phyloP scores from a whole-genome alignment of 331 rosid genomes.

The Acacia concinna region DNA sequence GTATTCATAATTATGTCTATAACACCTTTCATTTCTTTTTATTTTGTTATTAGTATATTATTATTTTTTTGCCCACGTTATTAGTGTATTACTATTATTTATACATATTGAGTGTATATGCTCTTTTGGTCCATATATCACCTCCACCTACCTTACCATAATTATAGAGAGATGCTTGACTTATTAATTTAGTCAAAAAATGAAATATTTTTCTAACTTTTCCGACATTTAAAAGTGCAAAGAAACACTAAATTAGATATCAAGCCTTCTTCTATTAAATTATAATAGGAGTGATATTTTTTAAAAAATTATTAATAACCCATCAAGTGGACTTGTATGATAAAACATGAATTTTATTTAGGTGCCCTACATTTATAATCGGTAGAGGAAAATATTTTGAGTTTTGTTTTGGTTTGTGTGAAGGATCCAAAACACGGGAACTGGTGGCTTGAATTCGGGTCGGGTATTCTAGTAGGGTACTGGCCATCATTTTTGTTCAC shows the following conservation, averaged over 20 bases:
- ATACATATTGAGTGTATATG: not conserved
- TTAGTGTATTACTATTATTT: not conserved
- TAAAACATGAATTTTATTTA: too few species aligned
- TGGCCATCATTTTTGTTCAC: slow-evolving; percentile 94
- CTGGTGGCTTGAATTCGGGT: slow-evolving; percentile 97
- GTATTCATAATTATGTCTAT: slow-evolving; percentile 51
- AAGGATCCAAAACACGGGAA: slow-evolving; percentile 98
- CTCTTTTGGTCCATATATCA: not conserved
- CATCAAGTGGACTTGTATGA: too few species aligned
- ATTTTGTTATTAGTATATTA: not conserved
- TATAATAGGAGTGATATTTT: too few species aligned
- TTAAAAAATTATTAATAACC: too few species aligned
- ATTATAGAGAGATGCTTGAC: too few species aligned
- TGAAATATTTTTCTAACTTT: too few species aligned
- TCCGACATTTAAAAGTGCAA: too few species aligned
- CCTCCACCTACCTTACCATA: too few species aligned
- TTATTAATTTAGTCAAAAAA: too few species aligned
- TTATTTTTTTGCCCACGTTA: too few species aligned
- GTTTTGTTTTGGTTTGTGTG: not conserved
- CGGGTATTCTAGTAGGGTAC: slow-evolving; percentile 81
- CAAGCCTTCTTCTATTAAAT: too few species aligned
- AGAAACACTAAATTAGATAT: not conserved
- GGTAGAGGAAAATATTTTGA: not conserved
- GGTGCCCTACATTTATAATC: too few species aligned
- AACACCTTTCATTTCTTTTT: not conserved